Conservation (phyloP, 495 filamentous ascomycete genomes). For the Lichina pygmaea region DNA sequence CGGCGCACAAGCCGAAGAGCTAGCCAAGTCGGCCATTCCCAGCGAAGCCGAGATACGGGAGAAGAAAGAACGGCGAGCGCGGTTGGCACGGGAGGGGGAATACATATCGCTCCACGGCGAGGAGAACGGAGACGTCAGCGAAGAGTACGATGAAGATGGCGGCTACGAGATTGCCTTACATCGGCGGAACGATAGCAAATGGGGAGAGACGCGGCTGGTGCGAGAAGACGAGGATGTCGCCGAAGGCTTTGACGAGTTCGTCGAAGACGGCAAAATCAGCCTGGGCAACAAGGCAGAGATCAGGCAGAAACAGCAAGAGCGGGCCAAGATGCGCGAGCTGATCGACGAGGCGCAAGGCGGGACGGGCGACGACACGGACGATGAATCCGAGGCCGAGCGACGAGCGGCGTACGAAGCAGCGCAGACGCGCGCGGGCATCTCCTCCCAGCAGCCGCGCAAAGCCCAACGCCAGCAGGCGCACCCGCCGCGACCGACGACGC, state of each 20-base stretch:
- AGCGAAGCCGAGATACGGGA: conserved; percentile 74
- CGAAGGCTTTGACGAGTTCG: conserved; percentile 83
- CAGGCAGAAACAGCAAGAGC: conserved; percentile 36
- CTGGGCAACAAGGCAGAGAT: conserved; percentile 58
- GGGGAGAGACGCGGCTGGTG: conserved; percentile 41
- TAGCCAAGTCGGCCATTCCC: conserved; percentile 27
- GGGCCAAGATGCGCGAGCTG: conserved; percentile 55
- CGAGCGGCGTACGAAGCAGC: conserved; percentile 68
- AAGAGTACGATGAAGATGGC: conserved; percentile 14
- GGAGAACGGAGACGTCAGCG: conserved; percentile 9
- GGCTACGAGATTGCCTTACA: conserved; percentile 18
- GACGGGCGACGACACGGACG: conserved; percentile 22
- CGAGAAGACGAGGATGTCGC: conserved; percentile 81
- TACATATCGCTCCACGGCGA: conserved; percentile 52
- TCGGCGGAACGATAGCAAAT: conserved; percentile 21
- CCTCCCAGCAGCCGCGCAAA: conserved; percentile 13
- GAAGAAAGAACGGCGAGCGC: conserved; percentile 68
- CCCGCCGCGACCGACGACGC: conserved; percentile 19
- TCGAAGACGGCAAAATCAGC: conserved; percentile 57
- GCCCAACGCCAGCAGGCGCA: conserved; percentile 3
- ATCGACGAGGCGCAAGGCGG: conserved; percentile 54
- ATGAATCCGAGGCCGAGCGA: conserved; percentile 51
- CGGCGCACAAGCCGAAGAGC: conserved; percentile 15
- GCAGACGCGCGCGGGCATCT: conserved; percentile 53
- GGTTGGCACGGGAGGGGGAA: conserved; percentile 52